A percentile compares a stretch with the other conserved stretches of the same genome.
Conservation (phyloP, 139 green algal genomes). For the Volvox reticuliferus region DNA sequence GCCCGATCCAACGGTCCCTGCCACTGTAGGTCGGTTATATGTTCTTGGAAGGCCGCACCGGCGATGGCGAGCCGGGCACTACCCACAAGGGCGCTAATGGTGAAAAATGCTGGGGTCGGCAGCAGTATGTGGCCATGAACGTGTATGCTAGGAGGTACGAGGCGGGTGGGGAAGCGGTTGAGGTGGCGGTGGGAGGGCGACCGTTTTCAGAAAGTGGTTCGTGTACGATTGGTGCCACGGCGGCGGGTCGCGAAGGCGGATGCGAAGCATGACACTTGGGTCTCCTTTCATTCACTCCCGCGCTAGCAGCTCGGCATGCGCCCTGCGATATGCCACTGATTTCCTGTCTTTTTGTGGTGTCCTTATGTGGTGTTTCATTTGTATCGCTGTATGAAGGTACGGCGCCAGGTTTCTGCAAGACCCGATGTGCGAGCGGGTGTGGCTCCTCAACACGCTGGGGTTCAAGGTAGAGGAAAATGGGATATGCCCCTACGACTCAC, state of each 20-base stretch:
- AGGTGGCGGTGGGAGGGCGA: too few species aligned
- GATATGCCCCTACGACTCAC: not conserved
- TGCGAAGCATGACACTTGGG: too few species aligned
- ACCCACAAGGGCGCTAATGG: not conserved
- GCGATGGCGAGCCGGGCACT: conserved; percentile 19
- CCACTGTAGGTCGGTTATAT: conserved; percentile 21
- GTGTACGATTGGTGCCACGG: too few species aligned
- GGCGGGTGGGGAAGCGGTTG: not conserved
- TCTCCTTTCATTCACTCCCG: too few species aligned
- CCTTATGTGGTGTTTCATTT: too few species aligned
- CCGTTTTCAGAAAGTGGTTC: too few species aligned
- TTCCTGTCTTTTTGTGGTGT: too few species aligned
- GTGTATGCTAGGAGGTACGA: not conserved
- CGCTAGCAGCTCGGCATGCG: too few species aligned
- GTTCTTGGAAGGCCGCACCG: not conserved
- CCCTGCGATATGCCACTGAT: too few species aligned
- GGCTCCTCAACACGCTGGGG: conserved; percentile 20
- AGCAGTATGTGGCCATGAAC: conserved; percentile 1
- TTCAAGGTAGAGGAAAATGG: not conserved
- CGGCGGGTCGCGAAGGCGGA: too few species aligned
- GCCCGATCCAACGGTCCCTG: not conserved
- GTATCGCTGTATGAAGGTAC: not conserved
- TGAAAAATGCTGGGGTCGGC: conserved; percentile 36
- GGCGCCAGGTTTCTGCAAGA: not conserved
- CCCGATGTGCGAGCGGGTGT: conserved; percentile 10